A percentile compares a stretch with the other conserved stretches of the same genome.
Evolutionary conservation across 2,329 filamentous ascomycete genomes (phyloP).

Genomic region (Moelleriella libera): DNA sequence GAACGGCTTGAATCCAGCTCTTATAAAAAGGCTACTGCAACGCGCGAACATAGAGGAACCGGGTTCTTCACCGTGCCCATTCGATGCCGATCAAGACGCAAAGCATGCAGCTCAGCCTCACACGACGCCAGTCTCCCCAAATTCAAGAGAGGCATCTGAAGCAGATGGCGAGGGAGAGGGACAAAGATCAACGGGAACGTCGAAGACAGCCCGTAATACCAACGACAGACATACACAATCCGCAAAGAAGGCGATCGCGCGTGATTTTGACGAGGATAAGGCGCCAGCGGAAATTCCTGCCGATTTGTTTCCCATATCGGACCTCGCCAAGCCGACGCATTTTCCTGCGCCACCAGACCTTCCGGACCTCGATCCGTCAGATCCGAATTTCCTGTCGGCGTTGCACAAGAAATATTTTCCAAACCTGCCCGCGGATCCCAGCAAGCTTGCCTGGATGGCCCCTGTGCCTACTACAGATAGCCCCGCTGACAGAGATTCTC

Average conservation of each 20-base stretch:
- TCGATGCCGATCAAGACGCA: conserved; percentile 16
- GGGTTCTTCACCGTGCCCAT: conserved; percentile 23
- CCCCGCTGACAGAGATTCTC: conserved; percentile 51
- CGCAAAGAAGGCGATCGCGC: conserved; percentile 12
- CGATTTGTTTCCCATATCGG: conserved; percentile 27
- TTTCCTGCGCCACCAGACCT: conserved; percentile 41
- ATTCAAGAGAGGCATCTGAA: background rate
- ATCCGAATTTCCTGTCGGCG: conserved; percentile 68
- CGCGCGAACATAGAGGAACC: conserved; percentile 62
- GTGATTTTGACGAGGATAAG: conserved; percentile 26
- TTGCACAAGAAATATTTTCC: conserved; percentile 93
- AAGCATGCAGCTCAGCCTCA: background rate
- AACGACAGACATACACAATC: background rate
- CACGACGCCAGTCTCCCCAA: background rate
- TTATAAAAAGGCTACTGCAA: conserved; percentile 64
- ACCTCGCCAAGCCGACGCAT: conserved; percentile 35
- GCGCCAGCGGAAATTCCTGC: conserved; percentile 24
- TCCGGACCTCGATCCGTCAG: conserved; percentile 69
- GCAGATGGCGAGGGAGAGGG: background rate
- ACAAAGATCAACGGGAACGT: background rate
- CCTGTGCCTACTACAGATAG: conserved; percentile 52
- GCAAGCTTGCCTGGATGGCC: conserved; percentile 81
- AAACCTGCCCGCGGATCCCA: conserved; percentile 68
- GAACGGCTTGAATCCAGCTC: conserved; percentile 55
- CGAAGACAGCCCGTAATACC: background rate